Conservation (phyloP, 768 basidiomycete species). For the Leccinum incarnatum region DNA sequence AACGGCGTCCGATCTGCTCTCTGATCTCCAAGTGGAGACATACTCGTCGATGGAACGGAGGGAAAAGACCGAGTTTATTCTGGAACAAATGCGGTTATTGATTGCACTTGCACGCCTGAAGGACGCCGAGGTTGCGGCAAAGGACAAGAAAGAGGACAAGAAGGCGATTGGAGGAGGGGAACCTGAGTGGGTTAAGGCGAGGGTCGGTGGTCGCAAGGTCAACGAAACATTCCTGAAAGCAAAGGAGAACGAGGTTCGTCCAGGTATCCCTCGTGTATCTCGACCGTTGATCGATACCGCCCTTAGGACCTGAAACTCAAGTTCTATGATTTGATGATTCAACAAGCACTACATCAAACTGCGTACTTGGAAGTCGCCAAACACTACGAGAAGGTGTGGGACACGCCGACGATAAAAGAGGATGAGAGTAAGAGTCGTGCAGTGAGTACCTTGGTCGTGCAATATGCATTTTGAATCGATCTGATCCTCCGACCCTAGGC, state of each 20-base stretch:
- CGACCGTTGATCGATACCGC: not conserved
- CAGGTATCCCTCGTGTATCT: not conserved
- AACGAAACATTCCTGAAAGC: constrained; percentile 92
- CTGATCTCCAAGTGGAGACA: constrained; percentile 96
- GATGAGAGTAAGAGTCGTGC: constrained; percentile 71
- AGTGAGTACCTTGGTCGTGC: constrained; percentile 39
- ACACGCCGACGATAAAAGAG: constrained; percentile 90
- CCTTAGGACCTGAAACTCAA: constrained; percentile 92
- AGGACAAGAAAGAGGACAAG: constrained; percentile 50
- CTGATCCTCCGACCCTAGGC: constrained; percentile 48
- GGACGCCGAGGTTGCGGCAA: constrained; percentile 59
- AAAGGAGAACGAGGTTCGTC: constrained; percentile 78
- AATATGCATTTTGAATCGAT: not conserved
- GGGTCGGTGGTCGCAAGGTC: constrained; percentile 90
- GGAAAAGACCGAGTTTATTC: constrained; percentile 97
- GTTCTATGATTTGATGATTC: constrained; percentile 96
- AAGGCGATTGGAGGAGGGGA: constrained; percentile 69
- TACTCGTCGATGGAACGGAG: constrained; percentile 97
- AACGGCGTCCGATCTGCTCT: constrained; percentile 87
- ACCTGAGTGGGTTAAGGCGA: constrained; percentile 89
- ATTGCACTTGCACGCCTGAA: constrained; percentile 74
- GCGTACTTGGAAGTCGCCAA: constrained; percentile 93
- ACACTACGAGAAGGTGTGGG: constrained; percentile 96
- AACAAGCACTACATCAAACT: constrained; percentile 81
- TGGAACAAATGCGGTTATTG: constrained; percentile 95